phyloP scores from a whole-genome alignment of 371 early-diverging fungal species.

The Saksenaea vasiformis region DNA sequence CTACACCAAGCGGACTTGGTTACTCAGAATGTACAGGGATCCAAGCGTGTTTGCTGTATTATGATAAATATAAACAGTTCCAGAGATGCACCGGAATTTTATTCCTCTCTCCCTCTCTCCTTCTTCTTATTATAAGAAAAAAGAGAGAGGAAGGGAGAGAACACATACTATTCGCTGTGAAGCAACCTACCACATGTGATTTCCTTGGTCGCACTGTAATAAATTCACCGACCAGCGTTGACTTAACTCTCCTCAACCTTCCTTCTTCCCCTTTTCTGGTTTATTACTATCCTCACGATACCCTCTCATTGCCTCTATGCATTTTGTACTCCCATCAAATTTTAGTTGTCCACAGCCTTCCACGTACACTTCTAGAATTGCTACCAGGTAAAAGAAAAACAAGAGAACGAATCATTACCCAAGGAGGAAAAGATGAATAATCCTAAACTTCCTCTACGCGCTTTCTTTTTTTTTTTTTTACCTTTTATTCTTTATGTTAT shows the following conservation, averaged over 20 bases:
- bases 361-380: not conserved
- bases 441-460: not conserved
- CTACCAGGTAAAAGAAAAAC: not conserved
- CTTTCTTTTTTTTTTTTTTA: not conserved
- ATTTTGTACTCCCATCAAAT: not conserved
- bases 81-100: not conserved
- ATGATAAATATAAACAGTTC: not conserved
- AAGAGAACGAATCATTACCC: not conserved
- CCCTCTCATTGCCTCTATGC: not conserved
- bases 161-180: not conserved
- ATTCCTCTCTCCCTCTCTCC: not conserved
- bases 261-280: slow-evolving; percentile 1
- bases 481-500: too few relatives aligned
- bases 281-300: slow-evolving; percentile 3
- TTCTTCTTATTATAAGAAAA: not conserved
- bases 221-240: slow-evolving; percentile 5
- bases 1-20: slow-evolving; percentile 3
- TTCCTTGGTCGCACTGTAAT: not conserved
- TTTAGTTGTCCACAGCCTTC: not conserved
- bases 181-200: slow-evolving; percentile 5
- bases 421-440: not conserved
- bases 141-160: not conserved
- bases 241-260: not conserved
- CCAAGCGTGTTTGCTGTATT: not conserved
- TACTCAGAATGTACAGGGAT: not conserved